Base-by-base conservation (phyloP, 805 yeast species). In the Metschnikowia henanensis region DNA sequence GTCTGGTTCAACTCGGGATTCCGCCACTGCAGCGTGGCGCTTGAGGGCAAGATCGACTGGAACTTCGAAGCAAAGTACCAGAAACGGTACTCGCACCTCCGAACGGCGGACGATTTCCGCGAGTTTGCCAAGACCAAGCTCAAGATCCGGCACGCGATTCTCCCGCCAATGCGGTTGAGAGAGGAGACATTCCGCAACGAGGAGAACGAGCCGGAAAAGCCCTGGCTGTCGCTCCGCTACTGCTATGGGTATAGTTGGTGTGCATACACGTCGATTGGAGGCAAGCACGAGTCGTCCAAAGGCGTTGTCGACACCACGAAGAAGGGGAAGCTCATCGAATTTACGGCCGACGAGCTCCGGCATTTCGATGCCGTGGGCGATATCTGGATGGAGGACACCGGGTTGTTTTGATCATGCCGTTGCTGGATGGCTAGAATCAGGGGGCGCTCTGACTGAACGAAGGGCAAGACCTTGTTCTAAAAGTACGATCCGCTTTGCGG, bases 1-100 rank as follows among this genome's bases (percentile, higher is more conserved):
- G 55, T 82, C 3, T 84, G 90, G 89, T 71, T 83, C 36, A 84
- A 84, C 55, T 84, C 88, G n/a, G 92, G 92, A 0, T 73, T 83
- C 58, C 68, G 73, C 37, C 77, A 72, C 38, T 84, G 90, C 61
- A 70, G 70, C 3, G 61, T 67, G 60, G 21, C 64, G 52, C 38
- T 46, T 16, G 48, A 49, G 26, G 46, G 12, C 16, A 29, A 37
- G 12, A 32, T 51, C 12, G 74, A 78, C 45, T 68, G 51, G 35
- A 60, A 62, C 13, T 56, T 63, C 23, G 73, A 72, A 31, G 51
- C 61, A 35, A 37, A 53, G 8, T 18, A 37, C 10, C 52, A 57
- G 28, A 54, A 51, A 12, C 45, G 68, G 36, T 66, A 61, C 34
- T 58, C 59, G 26, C 55, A 52, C 17, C 47, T 61, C 25, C 51